Percentiles rank a stretch among this genome's conserved stretches.
These are phyloP conservation scores for Penstemon eatonii DNA, from an alignment of 257 asterid genomes.

Conservation along the genomic window DNA sequence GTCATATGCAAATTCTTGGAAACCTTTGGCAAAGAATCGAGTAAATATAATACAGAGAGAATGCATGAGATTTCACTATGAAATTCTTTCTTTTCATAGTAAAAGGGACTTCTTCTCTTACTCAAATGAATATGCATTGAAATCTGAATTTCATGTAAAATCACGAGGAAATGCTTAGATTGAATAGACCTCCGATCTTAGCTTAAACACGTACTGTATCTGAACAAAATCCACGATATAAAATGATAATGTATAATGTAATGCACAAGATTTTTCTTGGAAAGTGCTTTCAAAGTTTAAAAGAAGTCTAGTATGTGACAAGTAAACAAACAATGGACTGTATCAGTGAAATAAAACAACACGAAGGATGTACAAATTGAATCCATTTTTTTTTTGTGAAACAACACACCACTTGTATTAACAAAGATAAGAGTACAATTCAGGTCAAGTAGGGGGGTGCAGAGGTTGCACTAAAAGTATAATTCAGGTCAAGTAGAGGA, in stretches of 20 bases:
- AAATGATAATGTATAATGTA: slow-evolving; percentile 12
- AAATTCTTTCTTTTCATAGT: too few relatives aligned
- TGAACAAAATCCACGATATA: not conserved
- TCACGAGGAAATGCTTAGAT: not conserved
- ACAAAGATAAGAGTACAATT: too few relatives aligned
- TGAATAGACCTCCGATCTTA: too few relatives aligned
- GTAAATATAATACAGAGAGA: not conserved
- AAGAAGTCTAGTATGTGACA: not conserved
- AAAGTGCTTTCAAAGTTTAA: not conserved
- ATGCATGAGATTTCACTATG: not conserved
- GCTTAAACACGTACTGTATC: not conserved
- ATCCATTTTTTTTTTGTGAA: not conserved
- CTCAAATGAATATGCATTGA: not conserved
- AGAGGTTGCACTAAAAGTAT: too few relatives aligned
- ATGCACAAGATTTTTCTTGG: not conserved
- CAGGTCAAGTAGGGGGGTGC: too few relatives aligned
- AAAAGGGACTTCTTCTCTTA: not conserved
- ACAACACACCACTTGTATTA: too few relatives aligned
- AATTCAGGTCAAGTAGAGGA: too few relatives aligned
- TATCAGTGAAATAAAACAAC: not conserved
- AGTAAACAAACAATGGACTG: not conserved
- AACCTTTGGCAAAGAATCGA: not conserved
- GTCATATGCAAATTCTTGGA: not conserved
- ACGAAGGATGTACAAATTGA: not conserved
- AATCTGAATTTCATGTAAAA: not conserved